These are phyloP conservation scores for Crepidotus sp. DNA, from an alignment of 1,284 basidiomycete species.

Conservation along the genomic window DNA sequence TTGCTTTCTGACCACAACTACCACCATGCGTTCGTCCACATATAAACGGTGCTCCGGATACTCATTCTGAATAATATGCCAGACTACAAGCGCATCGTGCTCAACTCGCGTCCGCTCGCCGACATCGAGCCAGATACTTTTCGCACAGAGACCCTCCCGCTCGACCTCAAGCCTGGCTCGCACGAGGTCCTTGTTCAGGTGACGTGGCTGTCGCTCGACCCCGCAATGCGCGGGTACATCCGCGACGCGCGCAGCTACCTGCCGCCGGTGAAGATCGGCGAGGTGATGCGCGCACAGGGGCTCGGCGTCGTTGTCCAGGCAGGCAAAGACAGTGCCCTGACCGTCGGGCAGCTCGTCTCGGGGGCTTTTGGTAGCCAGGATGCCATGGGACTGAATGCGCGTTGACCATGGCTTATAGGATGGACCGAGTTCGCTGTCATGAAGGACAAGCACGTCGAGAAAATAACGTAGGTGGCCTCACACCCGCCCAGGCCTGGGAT, in stretches of 20 bases:
- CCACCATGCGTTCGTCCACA: constrained; percentile 14
- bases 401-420: constrained; percentile 31
- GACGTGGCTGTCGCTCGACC: constrained; percentile 72
- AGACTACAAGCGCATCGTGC: constrained; percentile 59
- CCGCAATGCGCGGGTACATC: constrained; percentile 81
- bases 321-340: constrained; percentile 44
- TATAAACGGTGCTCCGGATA: neutral
- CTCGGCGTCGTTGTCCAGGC: constrained; percentile 62
- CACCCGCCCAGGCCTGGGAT: neutral
- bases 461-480: constrained; percentile 39
- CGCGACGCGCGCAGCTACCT: constrained; percentile 61
- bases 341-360: constrained; percentile 59
- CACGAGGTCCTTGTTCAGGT: constrained; percentile 65
- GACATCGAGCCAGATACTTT: constrained; percentile 68
- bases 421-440: constrained; percentile 74
- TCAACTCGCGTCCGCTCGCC: constrained; percentile 61
- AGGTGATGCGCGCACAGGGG: constrained; percentile 65
- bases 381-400: no score
- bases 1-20: neutral
- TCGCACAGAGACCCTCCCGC: constrained; percentile 47
- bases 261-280: constrained; percentile 42
- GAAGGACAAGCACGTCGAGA: constrained; percentile 43
- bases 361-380: constrained; percentile 43
- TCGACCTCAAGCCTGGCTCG: constrained; percentile 43
- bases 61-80: constrained; percentile 2